These are phyloP conservation scores for Microdochium trichocladiopsis DNA, from an alignment of 2,329 filamentous ascomycete genomes.

Conservation along the genomic window DNA sequence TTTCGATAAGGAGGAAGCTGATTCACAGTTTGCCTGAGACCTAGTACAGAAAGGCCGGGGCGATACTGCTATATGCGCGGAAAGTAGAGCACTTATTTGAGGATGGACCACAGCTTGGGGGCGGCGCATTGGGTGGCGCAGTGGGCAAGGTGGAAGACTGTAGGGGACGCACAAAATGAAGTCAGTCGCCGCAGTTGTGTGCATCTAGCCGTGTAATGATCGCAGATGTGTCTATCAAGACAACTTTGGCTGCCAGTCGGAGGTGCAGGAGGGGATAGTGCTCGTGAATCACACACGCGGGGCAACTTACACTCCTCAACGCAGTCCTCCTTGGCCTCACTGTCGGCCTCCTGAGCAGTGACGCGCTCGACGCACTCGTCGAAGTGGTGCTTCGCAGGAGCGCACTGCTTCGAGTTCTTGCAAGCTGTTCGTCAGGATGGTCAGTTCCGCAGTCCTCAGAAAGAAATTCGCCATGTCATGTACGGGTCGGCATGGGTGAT, in stretches of 20 bases:
- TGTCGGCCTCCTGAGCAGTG: conserved; percentile 58
- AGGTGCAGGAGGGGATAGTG: no score
- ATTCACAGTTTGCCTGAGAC: neutral
- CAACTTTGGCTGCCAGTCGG: no score
- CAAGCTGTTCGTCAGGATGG: conserved; percentile 60
- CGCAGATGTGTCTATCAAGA: no score
- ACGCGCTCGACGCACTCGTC: conserved; percentile 98
- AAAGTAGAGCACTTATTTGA: conserved; percentile 64
- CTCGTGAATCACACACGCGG: neutral
- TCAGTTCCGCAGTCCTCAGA: conserved; percentile 7
- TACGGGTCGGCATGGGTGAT: no score
- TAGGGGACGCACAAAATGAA: no score
- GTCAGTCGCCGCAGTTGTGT: no score
- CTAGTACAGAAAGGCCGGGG: neutral
- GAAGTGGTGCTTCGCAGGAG: conserved; percentile 91
- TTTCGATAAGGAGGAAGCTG: no score
- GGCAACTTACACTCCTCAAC: conserved; percentile 90
- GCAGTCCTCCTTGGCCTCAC: conserved; percentile 82
- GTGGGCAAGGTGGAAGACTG: conserved; percentile 98
- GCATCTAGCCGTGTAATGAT: no score
- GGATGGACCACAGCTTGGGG: conserved; percentile 86
- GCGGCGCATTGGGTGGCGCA: conserved; percentile 90
- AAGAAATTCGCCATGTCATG: neutral
- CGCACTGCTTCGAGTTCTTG: conserved; percentile 77
- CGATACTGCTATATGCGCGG: neutral